Evolutionary conservation across 306 rosid species (phyloP).

Genomic region (Fragaria ananassa): DNA sequence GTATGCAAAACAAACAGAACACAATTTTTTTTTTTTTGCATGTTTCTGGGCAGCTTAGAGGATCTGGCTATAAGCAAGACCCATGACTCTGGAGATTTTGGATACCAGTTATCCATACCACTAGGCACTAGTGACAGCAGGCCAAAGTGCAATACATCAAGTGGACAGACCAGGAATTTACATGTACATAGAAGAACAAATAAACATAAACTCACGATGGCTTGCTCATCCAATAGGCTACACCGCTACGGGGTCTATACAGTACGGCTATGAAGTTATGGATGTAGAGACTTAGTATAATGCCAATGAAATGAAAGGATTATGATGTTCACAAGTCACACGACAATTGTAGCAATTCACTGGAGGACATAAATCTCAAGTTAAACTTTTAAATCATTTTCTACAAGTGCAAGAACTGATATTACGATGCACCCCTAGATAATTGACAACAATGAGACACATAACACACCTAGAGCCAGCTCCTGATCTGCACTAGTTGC

Average conservation of each 20-base stretch:
- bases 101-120: neutral
- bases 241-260: neutral
- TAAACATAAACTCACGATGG: neutral
- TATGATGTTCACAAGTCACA: neutral
- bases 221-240: neutral
- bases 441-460: neutral
- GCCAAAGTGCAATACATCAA: neutral
- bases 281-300: neutral
- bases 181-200: neutral
- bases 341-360: neutral
- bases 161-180: neutral
- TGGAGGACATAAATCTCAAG: neutral
- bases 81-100: neutral
- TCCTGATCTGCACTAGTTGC: slow-evolving; percentile 31
- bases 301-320: neutral
- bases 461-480: slow-evolving; percentile 33
- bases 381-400: neutral
- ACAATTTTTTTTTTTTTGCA: neutral
- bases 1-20: neutral
- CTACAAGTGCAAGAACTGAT: neutral
- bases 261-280: neutral
- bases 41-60: neutral
- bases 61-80: neutral
- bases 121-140: neutral
- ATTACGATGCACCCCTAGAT: neutral